phyloP scores from a whole-genome alignment of 768 basidiomycete genomes.

The Rubroboletus satanas region DNA sequence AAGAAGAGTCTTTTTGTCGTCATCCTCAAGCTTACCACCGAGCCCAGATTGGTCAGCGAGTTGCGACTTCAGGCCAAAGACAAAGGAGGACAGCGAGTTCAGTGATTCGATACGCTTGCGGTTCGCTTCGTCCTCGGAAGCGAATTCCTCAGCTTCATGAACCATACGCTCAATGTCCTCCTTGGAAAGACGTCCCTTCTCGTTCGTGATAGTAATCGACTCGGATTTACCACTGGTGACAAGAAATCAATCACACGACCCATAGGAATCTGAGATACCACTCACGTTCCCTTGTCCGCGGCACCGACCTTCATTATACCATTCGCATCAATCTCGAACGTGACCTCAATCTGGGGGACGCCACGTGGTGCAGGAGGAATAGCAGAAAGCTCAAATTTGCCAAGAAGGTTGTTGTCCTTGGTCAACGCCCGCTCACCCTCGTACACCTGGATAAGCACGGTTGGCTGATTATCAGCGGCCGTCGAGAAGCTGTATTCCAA shows the following conservation, averaged over 20 bases:
- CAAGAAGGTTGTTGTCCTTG: slow-evolving; percentile 97
- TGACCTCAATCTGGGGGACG: slow-evolving; percentile 95
- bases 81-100: slow-evolving; percentile 74
- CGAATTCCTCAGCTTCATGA: slow-evolving; percentile 88
- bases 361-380: slow-evolving; percentile 96
- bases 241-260: neutral
- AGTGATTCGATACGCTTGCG: slow-evolving; percentile 84
- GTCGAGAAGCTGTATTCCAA: slow-evolving; percentile 56
- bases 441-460: slow-evolving; percentile 94
- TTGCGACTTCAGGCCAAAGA: slow-evolving; percentile 86
- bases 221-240: slow-evolving; percentile 68
- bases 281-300: slow-evolving; percentile 89
- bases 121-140: slow-evolving; percentile 72
- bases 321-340: slow-evolving; percentile 93
- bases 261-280: neutral
- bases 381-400: slow-evolving; percentile 90
- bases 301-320: slow-evolving; percentile 94
- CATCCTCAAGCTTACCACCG: slow-evolving; percentile 79
- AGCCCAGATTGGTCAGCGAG: slow-evolving; percentile 84
- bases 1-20: slow-evolving; percentile 81
- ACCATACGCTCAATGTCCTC: slow-evolving; percentile 98
- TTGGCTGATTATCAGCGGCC: slow-evolving; percentile 89
- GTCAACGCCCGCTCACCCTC: slow-evolving; percentile 97
- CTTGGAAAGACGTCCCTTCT: slow-evolving; percentile 86
- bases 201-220: slow-evolving; percentile 92